Percentiles rank a stretch among this genome's conserved stretches.
These are phyloP conservation scores for Fusarium pseudonygamai DNA, from an alignment of 2,329 filamentous ascomycete species.

Conservation along the genomic window DNA sequence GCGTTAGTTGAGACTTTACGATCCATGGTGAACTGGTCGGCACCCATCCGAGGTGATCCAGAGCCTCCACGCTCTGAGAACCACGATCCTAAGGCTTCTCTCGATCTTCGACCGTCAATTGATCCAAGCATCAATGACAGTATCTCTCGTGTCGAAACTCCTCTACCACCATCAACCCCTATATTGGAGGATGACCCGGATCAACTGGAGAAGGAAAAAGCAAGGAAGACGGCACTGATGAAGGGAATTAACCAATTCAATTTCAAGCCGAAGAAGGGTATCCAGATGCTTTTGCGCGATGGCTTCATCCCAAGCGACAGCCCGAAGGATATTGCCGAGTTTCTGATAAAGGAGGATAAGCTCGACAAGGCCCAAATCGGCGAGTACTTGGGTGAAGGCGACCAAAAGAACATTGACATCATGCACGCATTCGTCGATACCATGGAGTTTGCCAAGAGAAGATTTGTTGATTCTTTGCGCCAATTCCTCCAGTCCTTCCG, in stretches of 20 bases:
- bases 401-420: slow-evolving; percentile 90
- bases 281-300: slow-evolving; percentile 84
- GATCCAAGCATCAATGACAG: slow-evolving; percentile 73
- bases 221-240: slow-evolving; percentile 88
- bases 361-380: slow-evolving; percentile 93
- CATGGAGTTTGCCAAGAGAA: slow-evolving; percentile 92
- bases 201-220: slow-evolving; percentile 94
- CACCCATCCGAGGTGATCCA: slow-evolving; percentile 68
- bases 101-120: slow-evolving; percentile 65
- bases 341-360: slow-evolving; percentile 82
- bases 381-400: slow-evolving; percentile 93
- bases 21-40: slow-evolving; percentile 92
- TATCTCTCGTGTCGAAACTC: slow-evolving; percentile 69
- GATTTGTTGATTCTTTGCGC: slow-evolving; percentile 91
- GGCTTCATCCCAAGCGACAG: slow-evolving; percentile 86
- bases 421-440: slow-evolving; percentile 98
- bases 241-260: slow-evolving; percentile 95
- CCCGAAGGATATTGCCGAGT: slow-evolving; percentile 84
- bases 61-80: slow-evolving; percentile 44
- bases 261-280: slow-evolving; percentile 94
- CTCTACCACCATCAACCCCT: slow-evolving; percentile 70
- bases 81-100: slow-evolving; percentile 49
- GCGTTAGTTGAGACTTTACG: slow-evolving; percentile 87
- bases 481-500: slow-evolving; percentile 95
- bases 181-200: slow-evolving; percentile 88